These are phyloP conservation scores for Podila clonocystis DNA, from an alignment of 192 early-diverging fungal species.

Conservation along the genomic window DNA sequence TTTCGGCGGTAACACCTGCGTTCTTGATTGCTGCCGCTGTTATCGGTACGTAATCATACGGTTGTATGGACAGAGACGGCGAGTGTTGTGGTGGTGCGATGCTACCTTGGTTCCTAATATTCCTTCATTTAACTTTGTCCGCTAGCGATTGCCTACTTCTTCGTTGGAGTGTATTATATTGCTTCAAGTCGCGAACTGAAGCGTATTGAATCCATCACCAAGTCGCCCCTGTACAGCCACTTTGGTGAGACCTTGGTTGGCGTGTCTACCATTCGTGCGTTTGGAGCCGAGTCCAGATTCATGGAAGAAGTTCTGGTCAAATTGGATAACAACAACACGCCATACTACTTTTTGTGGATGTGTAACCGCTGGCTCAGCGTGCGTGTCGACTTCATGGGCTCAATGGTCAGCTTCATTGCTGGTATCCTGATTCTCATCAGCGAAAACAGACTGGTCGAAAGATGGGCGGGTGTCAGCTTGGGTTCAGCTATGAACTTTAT, in stretches of 20 bases:
- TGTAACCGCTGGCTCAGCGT: slow-evolving; percentile 89
- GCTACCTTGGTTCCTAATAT: not conserved
- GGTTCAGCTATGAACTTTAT: slow-evolving; percentile 82
- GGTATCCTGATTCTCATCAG: slow-evolving; percentile 69
- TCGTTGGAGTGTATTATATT: slow-evolving; percentile 46
- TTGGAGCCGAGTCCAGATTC: slow-evolving; percentile 73
- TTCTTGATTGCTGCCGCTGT: slow-evolving; percentile 69
- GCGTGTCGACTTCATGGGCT: slow-evolving; percentile 79
- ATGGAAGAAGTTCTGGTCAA: slow-evolving; percentile 63
- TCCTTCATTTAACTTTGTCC: slow-evolving; percentile 55
- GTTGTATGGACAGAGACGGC: not conserved
- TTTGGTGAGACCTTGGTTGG: slow-evolving; percentile 84
- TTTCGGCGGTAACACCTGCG: slow-evolving; percentile 68
- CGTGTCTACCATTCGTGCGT: slow-evolving; percentile 86
- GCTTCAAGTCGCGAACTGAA: slow-evolving; percentile 81
- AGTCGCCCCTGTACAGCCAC: slow-evolving; percentile 79
- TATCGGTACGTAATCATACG: slow-evolving; percentile 41
- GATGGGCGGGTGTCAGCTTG: slow-evolving; percentile 86
- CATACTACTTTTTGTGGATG: slow-evolving; percentile 84
- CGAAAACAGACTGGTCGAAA: slow-evolving; percentile 67
- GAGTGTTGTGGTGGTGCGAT: no score
- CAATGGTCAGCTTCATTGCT: slow-evolving; percentile 72
- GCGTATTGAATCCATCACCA: slow-evolving; percentile 79
- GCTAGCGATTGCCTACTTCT: slow-evolving; percentile 54
- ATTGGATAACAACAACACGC: slow-evolving; percentile 77